A percentile compares a stretch with the other conserved stretches of the same genome.
phyloP scores from a whole-genome alignment of 202 grass and related monocot species.

The Tripidium arundinaceum region DNA sequence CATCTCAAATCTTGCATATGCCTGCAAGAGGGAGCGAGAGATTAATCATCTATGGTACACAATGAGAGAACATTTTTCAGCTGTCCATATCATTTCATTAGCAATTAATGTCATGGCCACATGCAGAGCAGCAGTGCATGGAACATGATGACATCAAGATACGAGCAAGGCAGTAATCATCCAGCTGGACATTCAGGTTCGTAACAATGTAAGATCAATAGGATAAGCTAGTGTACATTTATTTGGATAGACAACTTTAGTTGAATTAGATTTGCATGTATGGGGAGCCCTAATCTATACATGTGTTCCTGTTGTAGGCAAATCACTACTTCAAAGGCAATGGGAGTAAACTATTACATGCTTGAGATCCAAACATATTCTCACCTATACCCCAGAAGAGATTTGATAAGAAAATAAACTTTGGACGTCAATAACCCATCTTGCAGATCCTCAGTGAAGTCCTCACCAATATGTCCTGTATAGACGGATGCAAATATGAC shows the following conservation, averaged over 20 bases:
- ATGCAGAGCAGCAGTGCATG: neutral
- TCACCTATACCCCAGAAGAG: slow-evolving; percentile 68
- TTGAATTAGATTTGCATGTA: too few species aligned
- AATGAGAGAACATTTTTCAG: neutral
- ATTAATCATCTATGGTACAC: neutral
- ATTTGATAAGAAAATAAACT: slow-evolving; percentile 61
- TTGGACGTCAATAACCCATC: slow-evolving; percentile 55
- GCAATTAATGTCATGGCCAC: neutral
- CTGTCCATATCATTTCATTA: neutral
- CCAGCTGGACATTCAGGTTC: neutral
- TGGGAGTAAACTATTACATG: neutral
- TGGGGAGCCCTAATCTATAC: neutral
- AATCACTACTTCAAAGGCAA: neutral
- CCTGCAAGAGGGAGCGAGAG: slow-evolving; percentile 27
- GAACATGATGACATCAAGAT: neutral
- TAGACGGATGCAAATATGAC: neutral
- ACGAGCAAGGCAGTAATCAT: neutral
- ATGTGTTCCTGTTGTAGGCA: neutral
- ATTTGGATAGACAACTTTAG: neutral
- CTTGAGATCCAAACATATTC: neutral
- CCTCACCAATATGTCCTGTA: slow-evolving; percentile 52
- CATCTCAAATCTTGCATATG: slow-evolving; percentile 58
- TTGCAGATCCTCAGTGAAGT: slow-evolving; percentile 39
- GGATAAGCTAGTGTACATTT: neutral
- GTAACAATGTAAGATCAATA: neutral